phyloP scores from a whole-genome alignment of 352 stramenopile species.

The Phytophthora citrophthora region DNA sequence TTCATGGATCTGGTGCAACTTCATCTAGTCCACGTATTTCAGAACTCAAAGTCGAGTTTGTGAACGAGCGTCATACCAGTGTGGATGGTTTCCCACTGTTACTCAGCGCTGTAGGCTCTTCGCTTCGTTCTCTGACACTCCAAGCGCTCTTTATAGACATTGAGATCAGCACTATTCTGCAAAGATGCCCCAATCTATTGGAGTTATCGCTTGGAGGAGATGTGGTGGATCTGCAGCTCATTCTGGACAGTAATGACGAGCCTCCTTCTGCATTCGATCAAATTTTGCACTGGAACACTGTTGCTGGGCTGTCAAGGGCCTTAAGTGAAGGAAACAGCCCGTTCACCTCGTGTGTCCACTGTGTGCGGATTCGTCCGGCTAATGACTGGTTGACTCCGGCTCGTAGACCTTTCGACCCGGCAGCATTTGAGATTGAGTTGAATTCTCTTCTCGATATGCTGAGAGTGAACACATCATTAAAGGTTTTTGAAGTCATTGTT shows the following conservation, averaged over 20 bases:
- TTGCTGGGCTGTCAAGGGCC: neutral
- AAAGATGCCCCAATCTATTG: constrained; percentile 6
- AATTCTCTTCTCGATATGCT: constrained; percentile 12
- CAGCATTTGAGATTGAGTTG: neutral
- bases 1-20: neutral
- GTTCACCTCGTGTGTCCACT: neutral
- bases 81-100: constrained; percentile 1
- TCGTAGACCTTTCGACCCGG: neutral
- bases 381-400: neutral
- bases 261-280: neutral
- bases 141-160: neutral
- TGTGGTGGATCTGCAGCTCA: constrained; percentile 1
- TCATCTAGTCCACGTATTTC: neutral
- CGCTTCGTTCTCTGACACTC: constrained; percentile 1
- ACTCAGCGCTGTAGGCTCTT: neutral
- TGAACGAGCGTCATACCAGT: neutral
- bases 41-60: constrained; percentile 3
- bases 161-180: constrained; percentile 1
- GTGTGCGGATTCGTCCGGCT: constrained; percentile 1
- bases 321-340: neutral
- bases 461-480: constrained; percentile 1
- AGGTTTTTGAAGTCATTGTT: neutral
- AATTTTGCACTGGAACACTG: neutral
- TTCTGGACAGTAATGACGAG: neutral
- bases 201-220: constrained; percentile 3